Conservation (phyloP, 495 filamentous ascomycete genomes). For the Elaphomyces granulatus region DNA sequence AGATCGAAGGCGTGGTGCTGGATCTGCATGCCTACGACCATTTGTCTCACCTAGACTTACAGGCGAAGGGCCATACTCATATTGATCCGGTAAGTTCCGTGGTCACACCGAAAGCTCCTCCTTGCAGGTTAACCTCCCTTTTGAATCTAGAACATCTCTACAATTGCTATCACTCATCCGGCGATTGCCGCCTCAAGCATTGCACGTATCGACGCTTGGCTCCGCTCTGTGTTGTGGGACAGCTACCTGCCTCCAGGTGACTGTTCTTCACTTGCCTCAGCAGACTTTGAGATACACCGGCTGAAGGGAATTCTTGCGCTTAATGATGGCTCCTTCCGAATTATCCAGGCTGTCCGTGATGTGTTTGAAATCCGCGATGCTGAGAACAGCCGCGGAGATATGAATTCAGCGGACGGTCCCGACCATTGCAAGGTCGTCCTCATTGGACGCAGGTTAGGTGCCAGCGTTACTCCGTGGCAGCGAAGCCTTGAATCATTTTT, state of each 20-base stretch:
- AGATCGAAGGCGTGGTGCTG: conserved; percentile 70
- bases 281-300: conserved; percentile 61
- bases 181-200: conserved; percentile 39
- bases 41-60: conserved; percentile 50
- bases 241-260: neutral
- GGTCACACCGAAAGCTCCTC: neutral
- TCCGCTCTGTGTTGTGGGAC: conserved; percentile 77
- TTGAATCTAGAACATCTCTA: conserved; percentile 65
- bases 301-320: conserved; percentile 63
- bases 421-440: conserved; percentile 58
- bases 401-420: conserved; percentile 7
- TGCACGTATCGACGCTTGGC: conserved; percentile 58
- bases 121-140: neutral
- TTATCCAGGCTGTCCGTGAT: conserved; percentile 86
- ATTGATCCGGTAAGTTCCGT: conserved; percentile 56
- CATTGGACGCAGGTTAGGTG: conserved; percentile 53
- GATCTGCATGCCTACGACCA: conserved; percentile 90
- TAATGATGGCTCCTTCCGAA: conserved; percentile 45
- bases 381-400: conserved; percentile 17
- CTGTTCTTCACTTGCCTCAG: neutral
- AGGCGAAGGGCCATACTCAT: conserved; percentile 57
- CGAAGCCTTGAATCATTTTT: conserved; percentile 24
- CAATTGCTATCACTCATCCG: conserved; percentile 52
- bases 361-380: conserved; percentile 80
- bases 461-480: conserved; percentile 17